Conservation (phyloP, 192 early-diverging fungal species). For the Obelidium mucronatum region DNA sequence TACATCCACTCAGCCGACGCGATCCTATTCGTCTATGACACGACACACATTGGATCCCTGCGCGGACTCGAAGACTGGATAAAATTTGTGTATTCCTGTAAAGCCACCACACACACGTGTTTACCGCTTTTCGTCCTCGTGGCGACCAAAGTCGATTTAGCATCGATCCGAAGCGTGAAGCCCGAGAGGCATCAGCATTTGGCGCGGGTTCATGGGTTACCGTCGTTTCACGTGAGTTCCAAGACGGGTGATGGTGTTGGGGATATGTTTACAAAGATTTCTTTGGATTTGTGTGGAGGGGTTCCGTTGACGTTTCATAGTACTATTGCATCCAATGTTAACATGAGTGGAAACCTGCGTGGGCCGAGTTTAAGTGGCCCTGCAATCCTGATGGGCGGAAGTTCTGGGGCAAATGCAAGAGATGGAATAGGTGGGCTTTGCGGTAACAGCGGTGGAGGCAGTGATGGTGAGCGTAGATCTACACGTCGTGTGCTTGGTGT, state of each 20-base stretch:
- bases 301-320: background rate
- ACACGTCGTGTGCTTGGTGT: too few relatives aligned
- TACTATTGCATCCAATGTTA: too few relatives aligned
- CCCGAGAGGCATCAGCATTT: constrained; percentile 28
- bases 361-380: too few relatives aligned
- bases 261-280: constrained; percentile 4
- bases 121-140: constrained; percentile 34
- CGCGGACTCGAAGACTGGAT: constrained; percentile 41
- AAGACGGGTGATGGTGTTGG: constrained; percentile 32
- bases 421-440: too few relatives aligned
- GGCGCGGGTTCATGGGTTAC: constrained; percentile 8
- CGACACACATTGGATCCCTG: constrained; percentile 37
- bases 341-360: too few relatives aligned
- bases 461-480: too few relatives aligned
- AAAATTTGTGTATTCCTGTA: constrained; percentile 16
- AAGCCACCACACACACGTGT: constrained; percentile 18
- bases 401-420: too few relatives aligned
- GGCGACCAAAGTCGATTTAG: constrained; percentile 28
- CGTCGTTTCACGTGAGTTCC: constrained; percentile 33
- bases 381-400: too few relatives aligned
- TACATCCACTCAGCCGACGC: constrained; percentile 29
- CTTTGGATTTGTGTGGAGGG: background rate
- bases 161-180: constrained; percentile 23
- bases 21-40: constrained; percentile 40
- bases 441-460: too few relatives aligned